Base-by-base conservation (phyloP, 2,329 filamentous ascomycete genomes). In the Penicillium occitanis region DNA sequence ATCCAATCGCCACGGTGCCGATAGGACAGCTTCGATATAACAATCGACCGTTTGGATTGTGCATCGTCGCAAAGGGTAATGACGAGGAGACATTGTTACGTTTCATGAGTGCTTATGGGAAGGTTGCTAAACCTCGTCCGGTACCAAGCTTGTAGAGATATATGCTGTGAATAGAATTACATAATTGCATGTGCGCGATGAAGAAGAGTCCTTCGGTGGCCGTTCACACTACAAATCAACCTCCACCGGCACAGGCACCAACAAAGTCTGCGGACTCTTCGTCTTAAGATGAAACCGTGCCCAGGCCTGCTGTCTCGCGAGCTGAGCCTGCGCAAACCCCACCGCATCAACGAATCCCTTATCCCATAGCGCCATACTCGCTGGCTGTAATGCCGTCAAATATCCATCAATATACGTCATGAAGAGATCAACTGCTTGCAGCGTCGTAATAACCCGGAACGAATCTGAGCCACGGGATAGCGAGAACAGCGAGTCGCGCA, bases 321-420 rank as follows among this genome's bases (percentile, higher is more conserved):
- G 60, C 5, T 67, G 66, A 6, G 25, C 40, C 61, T 70, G 69
- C 7, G 69, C 71, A 64, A 69, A 71, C 2, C 19, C 37, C 1
- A 76, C 72, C 0, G 72, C 73, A 6, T 71, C 70, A 4, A 69
- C 66, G 65, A 79, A 79, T n/a, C 71, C 71, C 22, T 66, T 65
- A 65, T 79, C 77, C 77, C 76, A 79, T 8, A 74, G 64, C 10
- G 77, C 76, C 67, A 75, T 71, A 46, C 73, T 73, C 0, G 69
- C 71, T 3, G 76, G 77, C 5, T 58, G 33, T 57, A 79, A 63
- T 7, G 73, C 76, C 28, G 64, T 69, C 8, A 79, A 37, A 37
- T 74, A 71, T 1, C 69, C 70, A 22, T 75, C 69, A 17, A 78
- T 73, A 61, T 77, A 72, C 13, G 70, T 68, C 3, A 78, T 68